Evolutionary conservation across 106 monocot species (phyloP).

Genomic region (Alisma plantagoaquatica): DNA sequence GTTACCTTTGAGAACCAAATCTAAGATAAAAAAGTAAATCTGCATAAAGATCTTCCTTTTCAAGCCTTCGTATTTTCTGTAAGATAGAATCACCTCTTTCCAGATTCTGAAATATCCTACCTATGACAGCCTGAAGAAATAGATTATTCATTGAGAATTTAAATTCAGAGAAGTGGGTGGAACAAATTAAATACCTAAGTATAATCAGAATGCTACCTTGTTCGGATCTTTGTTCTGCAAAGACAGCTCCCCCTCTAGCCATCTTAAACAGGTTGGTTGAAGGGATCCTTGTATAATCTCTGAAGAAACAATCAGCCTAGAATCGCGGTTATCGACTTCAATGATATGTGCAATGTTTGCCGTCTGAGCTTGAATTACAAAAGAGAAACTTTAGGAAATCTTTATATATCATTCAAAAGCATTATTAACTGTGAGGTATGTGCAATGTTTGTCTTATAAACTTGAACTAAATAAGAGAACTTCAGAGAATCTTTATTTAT

Average conservation of each 20-base stretch:
- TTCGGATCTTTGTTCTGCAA: slow-evolving; percentile 25
- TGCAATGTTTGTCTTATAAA: too few relatives aligned
- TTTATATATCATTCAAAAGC: too few relatives aligned
- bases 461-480: too few relatives aligned
- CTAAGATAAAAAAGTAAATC: slow-evolving; percentile 72
- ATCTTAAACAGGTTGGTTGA: slow-evolving; percentile 35
- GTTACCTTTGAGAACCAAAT: slow-evolving; percentile 77
- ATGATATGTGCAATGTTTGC: slow-evolving; percentile 20
- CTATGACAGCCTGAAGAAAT: slow-evolving; percentile 35
- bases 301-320: slow-evolving; percentile 33
- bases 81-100: slow-evolving; percentile 50
- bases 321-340: slow-evolving; percentile 24
- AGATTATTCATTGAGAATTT: background rate
- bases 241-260: slow-evolving; percentile 59
- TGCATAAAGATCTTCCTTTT: slow-evolving; percentile 77
- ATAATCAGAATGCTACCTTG: slow-evolving; percentile 25
- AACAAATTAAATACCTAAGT: slow-evolving; percentile 1
- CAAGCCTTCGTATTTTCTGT: slow-evolving; percentile 36
- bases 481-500: too few relatives aligned
- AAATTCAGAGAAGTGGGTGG: slow-evolving; percentile 7
- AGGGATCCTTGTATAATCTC: slow-evolving; percentile 40
- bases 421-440: too few relatives aligned
- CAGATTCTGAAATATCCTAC: slow-evolving; percentile 30
- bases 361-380: too few relatives aligned
- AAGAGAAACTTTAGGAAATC: too few relatives aligned